These are phyloP conservation scores for Colletotrichum brevisporum DNA, from an alignment of 2,329 filamentous ascomycete species.

Conservation along the genomic window DNA sequence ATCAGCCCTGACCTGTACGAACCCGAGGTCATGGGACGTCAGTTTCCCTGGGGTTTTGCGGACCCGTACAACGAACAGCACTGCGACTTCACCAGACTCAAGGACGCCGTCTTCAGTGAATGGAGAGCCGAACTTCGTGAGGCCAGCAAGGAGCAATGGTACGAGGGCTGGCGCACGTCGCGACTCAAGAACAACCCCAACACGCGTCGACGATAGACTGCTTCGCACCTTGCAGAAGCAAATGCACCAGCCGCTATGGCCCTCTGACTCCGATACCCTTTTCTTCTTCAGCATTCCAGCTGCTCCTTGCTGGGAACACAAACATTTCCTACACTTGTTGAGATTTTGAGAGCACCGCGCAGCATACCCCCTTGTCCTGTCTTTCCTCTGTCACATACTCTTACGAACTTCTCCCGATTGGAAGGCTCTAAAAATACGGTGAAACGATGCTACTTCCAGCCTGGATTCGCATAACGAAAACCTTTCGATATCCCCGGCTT, in stretches of 20 bases:
- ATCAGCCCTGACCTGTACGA: constrained; percentile 95
- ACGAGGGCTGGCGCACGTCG: constrained; percentile 92
- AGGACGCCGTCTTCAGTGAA: constrained; percentile 92
- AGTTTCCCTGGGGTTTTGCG: constrained; percentile 97
- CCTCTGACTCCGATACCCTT: constrained; percentile 34
- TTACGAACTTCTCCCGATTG: constrained; percentile 41
- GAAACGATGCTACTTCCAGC: constrained; percentile 25
- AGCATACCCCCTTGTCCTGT: constrained; percentile 51
- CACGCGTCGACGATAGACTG: constrained; percentile 51
- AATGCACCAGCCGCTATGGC: constrained; percentile 4
- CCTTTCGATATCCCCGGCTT: constrained; percentile 34
- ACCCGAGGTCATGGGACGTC: constrained; percentile 82
- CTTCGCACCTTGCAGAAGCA: constrained; percentile 4
- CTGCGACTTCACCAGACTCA: constrained; percentile 92
- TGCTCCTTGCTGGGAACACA: constrained; percentile 6
- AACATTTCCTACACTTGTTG: constrained; percentile 40
- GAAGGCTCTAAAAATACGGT: constrained; percentile 28
- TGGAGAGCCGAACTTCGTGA: constrained; percentile 94
- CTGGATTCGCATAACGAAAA: constrained; percentile 30
- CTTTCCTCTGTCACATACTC: constrained; percentile 41
- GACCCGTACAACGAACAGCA: constrained; percentile 92
- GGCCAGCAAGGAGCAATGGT: constrained; percentile 92
- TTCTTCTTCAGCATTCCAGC: constrained; percentile 30
- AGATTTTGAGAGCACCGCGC: constrained; percentile 48
- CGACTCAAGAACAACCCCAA: constrained; percentile 69